These are phyloP conservation scores for Eucalyptus regnans DNA, from an alignment of 345 rosid genomes.

Conservation along the genomic window DNA sequence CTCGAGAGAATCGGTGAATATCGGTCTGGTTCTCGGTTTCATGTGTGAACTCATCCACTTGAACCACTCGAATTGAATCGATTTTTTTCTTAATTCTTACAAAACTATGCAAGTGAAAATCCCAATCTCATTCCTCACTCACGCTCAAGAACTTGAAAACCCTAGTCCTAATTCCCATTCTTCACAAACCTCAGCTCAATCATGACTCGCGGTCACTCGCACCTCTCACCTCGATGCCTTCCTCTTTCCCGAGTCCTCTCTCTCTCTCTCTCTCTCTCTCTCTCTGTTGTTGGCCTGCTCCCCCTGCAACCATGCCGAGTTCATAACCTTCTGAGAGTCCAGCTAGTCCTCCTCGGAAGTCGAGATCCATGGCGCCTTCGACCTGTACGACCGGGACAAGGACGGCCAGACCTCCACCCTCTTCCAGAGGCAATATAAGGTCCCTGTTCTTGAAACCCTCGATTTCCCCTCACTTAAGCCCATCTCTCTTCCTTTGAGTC, in stretches of 20 bases:
- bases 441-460: background rate
- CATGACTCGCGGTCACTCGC: background rate
- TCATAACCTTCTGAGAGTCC: background rate
- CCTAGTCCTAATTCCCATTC: background rate
- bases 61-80: rapidly evolving
- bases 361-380: background rate
- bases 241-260: background rate
- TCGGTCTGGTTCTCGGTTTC: rapidly evolving
- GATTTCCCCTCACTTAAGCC: background rate
- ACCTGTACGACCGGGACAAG: background rate
- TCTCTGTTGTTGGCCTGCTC: background rate
- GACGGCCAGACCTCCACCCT: background rate
- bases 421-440: background rate
- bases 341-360: background rate
- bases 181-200: background rate
- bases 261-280: background rate
- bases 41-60: rapidly evolving
- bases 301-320: background rate
- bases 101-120: background rate
- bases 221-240: background rate
- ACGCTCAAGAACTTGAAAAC: background rate
- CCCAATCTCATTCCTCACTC: background rate
- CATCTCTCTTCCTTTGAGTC: background rate
- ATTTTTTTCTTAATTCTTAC: background rate
- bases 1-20: rapidly evolving